Evolutionary conservation across 2,329 filamentous ascomycete genomes (phyloP).

Genomic region (Arthrocladium fulminans): DNA sequence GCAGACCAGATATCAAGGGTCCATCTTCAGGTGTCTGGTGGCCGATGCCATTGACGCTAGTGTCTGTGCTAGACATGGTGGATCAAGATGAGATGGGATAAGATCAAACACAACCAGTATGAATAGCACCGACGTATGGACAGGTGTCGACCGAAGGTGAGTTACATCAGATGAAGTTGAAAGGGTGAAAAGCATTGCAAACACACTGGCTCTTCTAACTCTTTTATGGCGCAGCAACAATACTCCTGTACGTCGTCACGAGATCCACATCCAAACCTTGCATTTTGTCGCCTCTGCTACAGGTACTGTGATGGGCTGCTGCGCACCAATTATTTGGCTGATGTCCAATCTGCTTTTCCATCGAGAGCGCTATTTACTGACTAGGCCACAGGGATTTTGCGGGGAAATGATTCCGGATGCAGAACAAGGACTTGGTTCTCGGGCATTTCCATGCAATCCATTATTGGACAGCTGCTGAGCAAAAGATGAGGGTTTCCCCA

Average conservation of each 20-base stretch:
- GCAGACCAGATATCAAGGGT: neutral
- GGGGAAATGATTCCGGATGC: neutral
- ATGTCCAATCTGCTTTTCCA: neutral
- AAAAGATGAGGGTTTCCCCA: too few species aligned
- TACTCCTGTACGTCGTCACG: neutral
- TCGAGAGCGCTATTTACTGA: neutral
- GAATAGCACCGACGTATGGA: neutral
- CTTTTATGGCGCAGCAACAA: neutral
- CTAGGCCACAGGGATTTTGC: neutral
- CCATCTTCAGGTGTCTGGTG: neutral
- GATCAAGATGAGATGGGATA: too few species aligned
- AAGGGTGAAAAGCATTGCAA: too few species aligned
- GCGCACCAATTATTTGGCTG: neutral
- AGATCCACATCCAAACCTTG: neutral
- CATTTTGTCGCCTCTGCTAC: too few species aligned
- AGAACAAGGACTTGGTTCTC: too few species aligned
- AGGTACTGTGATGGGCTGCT: neutral
- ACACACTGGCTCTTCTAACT: neutral
- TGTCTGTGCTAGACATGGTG: neutral
- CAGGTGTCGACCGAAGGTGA: too few species aligned
- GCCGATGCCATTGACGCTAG: neutral
- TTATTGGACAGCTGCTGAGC: too few species aligned
- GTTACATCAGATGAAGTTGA: too few species aligned
- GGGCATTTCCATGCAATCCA: too few species aligned
- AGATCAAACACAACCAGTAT: too few species aligned